Evolutionary conservation across 495 filamentous ascomycete genomes (phyloP), one percentile per base, ranked within the genome.

Genomic region (Aspergillus sclerotiicarbonarius): DNA sequence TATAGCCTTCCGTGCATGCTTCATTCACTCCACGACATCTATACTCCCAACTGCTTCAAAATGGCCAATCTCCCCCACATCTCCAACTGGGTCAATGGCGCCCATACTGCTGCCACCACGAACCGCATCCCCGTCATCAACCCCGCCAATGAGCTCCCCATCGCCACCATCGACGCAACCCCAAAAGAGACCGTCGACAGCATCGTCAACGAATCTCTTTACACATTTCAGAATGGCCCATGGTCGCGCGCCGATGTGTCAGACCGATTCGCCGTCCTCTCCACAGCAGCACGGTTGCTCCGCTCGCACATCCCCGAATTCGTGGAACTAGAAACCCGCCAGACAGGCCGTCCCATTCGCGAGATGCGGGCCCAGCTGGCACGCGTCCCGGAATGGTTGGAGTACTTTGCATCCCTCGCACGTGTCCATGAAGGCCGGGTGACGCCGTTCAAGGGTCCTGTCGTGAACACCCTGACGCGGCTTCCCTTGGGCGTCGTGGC

Each of bases 311-410:
- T 87, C 6, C 71, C 77, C 0, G 69, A 73, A 8, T 73, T 88
- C 43, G 78, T 87, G 48, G 63, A 69, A 3, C 70, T 85, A 9
- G 85, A 88, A 65, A 79, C 83, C 9, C 73, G 64, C 20, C 85
- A 88, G 60, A 88, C 85, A 0, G 85, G 85, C 30, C 80, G 85
- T 0, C 81, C 78, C 0, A 76, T 85, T 54, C 81, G 84, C 13
- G 85, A 88, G 61, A 86, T 88, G 85, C 77, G 77, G 5, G 81
- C 85, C 1, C 85, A 88, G 62, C 76, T 87, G 0, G 78, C 81
- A 0, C 82, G 82, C 0, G 74, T 88, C 2, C 76, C 82, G 0
- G 80, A 82, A 62, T 87, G 84, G 85, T 79, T 87, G 58, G 80
- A 84, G 55, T 87, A 87, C 64, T 88, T 84, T 57, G 82, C 82